Base-by-base conservation (phyloP, 352 stramenopile species). In the Globisporangium polare region DNA sequence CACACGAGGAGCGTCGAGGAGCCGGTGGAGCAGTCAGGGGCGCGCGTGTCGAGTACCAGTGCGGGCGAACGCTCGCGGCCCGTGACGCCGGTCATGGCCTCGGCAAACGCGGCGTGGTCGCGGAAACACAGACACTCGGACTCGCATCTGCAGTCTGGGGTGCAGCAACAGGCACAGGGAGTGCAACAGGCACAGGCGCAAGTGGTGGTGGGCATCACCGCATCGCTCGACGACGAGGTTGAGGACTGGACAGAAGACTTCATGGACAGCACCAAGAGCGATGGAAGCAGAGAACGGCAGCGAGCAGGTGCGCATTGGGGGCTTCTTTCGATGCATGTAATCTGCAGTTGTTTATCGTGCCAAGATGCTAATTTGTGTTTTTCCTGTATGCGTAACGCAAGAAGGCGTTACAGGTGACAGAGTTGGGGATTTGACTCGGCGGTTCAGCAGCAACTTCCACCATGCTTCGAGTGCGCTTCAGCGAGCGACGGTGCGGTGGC, bases 191-290 rank as follows among this genome's bases (percentile, higher is more conserved):
- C n/a, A 9, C 59, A 56, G 50, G 35, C 47, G 42, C 42, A 90
- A 42, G 82, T 91, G 24, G 84, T 93, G 13, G 80, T 90, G 7
- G 84, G 84, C 8, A 82, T 93, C 57, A 68, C 82, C 2, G 81
- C 84, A 0, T 83, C 81, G 12, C 67, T 64, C 18, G 81, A 87
- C 27, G 84, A 90, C 56, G 84, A 80, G 31, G 67, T 93, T 1
- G 84, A 93, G 62, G 84, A 93, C 71, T 93, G 84, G 84, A 90
- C 71, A 63, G 73, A 70, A 24, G 84, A 93, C 50, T 86, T 86
- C 45, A 42, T 81, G 20, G 57, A 73, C 53, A 64, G 58, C 53
- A 42, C 47, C 15, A 61, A 57, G 22, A 45, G 49, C 31, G 54
- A 52, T 6, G 57, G 20, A 10, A 10, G 46, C 49, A 41, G 62